Base-by-base conservation (phyloP, 2,329 filamentous ascomycete species). In the Epichloe brachyelytri region DNA sequence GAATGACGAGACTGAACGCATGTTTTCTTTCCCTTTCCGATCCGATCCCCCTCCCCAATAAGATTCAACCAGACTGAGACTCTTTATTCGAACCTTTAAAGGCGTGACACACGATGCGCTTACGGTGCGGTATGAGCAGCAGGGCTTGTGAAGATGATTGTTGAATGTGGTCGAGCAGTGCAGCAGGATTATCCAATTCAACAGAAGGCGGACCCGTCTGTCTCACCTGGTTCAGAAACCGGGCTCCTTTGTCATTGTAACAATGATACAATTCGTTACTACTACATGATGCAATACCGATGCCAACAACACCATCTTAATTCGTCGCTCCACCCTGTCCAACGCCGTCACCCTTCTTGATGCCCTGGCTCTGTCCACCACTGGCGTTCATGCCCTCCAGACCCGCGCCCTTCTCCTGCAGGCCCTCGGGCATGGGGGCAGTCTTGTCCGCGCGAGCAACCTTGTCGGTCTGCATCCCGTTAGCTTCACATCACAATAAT, bases 401-500 rank as follows among this genome's bases (percentile, higher is more conserved):
- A 0, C 62, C 73, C 1, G 59, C 58, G 11, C 74, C 75, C 51
- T 73, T 65, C 53, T 75, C 72, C 4, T 63, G 54, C 30, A 60
- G 57, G 22, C 64, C 63, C 59, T 76, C 68, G 8, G 75, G 75
- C 45, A 75, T 57, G 2, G 68, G 65, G 1, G 74, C 74, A 2
- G 71, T 70, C 67, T 77, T 77, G 62, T 75, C 67, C 14, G 74
- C 72, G 51, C 73, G 71, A 48, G 61, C 57, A 34, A 76, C 72
- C 30, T 69, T 67, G 50, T 58, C 53, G 15, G 57, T 59, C 63
- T 68, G 38, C 43, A 46, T n/a, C n/a, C 5, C 2, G 14, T 30
- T 14, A 45, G 34, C 14, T 3, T 36, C 26, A 12, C 5, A 37
- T 15, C 4, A 20, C 15, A 36, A 19, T 6, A 14, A 15, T 5